Conservation (phyloP, 2,329 filamentous ascomycete species). For the Lithohypha guttulata region DNA sequence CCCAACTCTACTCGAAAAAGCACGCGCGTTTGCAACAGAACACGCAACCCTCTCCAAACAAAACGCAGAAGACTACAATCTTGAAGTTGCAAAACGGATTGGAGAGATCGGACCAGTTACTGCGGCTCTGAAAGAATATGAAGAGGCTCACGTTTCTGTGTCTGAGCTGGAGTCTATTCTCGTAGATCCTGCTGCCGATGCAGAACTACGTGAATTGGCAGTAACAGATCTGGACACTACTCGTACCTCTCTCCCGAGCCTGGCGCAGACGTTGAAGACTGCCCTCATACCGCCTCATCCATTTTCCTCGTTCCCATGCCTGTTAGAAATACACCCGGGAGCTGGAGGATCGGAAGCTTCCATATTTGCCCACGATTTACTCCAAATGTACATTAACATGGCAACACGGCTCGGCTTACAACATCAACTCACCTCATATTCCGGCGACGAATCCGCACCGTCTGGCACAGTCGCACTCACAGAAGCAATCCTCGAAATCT, state of each 20-base stretch:
- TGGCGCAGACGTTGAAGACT: slow-evolving; percentile 59
- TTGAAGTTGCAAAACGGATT: slow-evolving; percentile 45
- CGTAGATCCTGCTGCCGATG: slow-evolving; percentile 51
- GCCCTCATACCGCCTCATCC: slow-evolving; percentile 79
- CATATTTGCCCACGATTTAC: slow-evolving; percentile 75
- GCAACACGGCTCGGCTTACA: slow-evolving; percentile 60
- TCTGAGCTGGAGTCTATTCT: slow-evolving; percentile 67
- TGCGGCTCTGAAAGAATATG: slow-evolving; percentile 45
- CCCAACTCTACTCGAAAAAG: slow-evolving; percentile 44
- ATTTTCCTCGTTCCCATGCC: slow-evolving; percentile 78
- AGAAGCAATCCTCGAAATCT: slow-evolving; percentile 80
- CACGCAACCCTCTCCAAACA: slow-evolving; percentile 43
- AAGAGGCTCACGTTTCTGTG: slow-evolving; percentile 47
- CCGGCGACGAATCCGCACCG: slow-evolving; percentile 54
- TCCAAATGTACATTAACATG: slow-evolving; percentile 80
- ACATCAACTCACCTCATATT: slow-evolving; percentile 64
- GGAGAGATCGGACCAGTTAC: slow-evolving; percentile 44
- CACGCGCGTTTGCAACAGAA: slow-evolving; percentile 45
- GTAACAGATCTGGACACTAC: slow-evolving; percentile 62
- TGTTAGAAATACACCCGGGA: slow-evolving; percentile 84
- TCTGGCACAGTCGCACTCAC: slow-evolving; percentile 56
- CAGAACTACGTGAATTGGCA: slow-evolving; percentile 49
- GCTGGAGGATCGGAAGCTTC: slow-evolving; percentile 85
- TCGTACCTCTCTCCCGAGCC: slow-evolving; percentile 46
- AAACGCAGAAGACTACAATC: slow-evolving; percentile 46